A percentile compares a stretch with the other conserved stretches of the same genome.
phyloP scores from a whole-genome alignment of 2,329 filamentous ascomycete genomes.

The Cladophialophora bantiana region DNA sequence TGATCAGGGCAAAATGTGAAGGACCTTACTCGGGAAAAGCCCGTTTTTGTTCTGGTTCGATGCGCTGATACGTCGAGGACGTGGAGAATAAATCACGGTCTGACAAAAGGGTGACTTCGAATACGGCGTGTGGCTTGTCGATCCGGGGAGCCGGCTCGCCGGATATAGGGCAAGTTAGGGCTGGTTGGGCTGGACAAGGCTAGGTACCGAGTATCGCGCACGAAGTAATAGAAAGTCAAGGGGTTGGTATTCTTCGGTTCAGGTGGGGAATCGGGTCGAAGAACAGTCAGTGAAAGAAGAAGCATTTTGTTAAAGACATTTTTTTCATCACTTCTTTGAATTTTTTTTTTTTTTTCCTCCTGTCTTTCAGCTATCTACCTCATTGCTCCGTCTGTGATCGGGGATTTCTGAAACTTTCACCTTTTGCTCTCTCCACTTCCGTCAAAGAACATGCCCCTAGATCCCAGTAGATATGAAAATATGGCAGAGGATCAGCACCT shows the following conservation, averaged over 20 bases:
- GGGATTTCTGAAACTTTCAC: background rate
- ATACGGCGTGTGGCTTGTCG: background rate
- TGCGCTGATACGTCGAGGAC: background rate
- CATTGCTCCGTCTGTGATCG: background rate
- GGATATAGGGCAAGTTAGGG: background rate
- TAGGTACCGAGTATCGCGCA: background rate
- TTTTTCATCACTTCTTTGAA: no score
- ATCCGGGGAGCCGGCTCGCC: background rate
- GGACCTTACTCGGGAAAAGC: conserved; percentile 13
- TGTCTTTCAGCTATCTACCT: no score
- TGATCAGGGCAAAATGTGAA: conserved; percentile 1
- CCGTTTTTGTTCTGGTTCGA: background rate
- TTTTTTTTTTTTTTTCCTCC: no score
- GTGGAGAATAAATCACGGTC: background rate
- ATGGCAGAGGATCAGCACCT: background rate
- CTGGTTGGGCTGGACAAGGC: no score
- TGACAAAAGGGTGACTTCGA: background rate
- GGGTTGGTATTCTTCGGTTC: no score
- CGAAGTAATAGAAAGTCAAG: no score
- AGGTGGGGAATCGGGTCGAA: no score
- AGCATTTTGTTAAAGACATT: no score
- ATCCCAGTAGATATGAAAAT: background rate
- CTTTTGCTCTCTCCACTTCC: background rate
- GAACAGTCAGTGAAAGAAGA: no score
- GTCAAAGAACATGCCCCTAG: background rate